Evolutionary conservation across 202 grass and related monocot genomes (phyloP), one percentile per base, ranked within the genome.

Genomic region (Cymbopogon flexuosus): DNA sequence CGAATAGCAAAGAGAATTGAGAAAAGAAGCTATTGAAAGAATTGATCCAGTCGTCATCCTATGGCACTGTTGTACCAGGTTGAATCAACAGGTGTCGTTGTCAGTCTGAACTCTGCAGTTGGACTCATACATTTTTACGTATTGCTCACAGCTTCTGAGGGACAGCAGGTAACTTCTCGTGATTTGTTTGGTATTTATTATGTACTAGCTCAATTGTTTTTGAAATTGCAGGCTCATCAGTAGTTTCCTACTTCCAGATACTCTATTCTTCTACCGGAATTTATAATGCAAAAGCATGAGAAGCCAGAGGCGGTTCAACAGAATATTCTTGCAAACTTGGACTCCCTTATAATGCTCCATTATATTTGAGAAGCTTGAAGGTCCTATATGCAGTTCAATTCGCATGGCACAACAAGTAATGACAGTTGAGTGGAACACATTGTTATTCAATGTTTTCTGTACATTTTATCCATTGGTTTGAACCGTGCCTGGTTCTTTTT

Each of bases 11-110:
- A 71, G 92, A 94, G 70, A 92, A 14, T 77, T 98, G 59, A 98
- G 95, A 88, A 98, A 94, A 88, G 95, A 98, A 87, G 95, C 95
- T 85, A 98, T 98, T 82, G 90, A 98, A 81, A 90, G 92, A 91
- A 98, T 90, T 12, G 95, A 98, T 83, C 90, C n/a, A n/a, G n/a
- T 98, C 42, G 92, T 80, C 95, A 98, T 94, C 86, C 93, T 45
- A 93, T 81, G 88, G 80, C 68, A 94, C 79, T 84, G n/a, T 83
- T 93, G 65, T 98, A 98, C 70, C 92, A 98, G 61, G 96, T 98
- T 22, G 86, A 95, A 88, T 93, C 96, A 65, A 98, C 96, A 74
- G 96, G 96, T 76, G 92, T 92, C 79, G 83, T 98, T 89, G 96
- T 98, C 30, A 98, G 96, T 81, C 91, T 98, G 83, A 98, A 98